Conservation (phyloP, 1,284 basidiomycete genomes). For the Sporisorium graminicola region DNA sequence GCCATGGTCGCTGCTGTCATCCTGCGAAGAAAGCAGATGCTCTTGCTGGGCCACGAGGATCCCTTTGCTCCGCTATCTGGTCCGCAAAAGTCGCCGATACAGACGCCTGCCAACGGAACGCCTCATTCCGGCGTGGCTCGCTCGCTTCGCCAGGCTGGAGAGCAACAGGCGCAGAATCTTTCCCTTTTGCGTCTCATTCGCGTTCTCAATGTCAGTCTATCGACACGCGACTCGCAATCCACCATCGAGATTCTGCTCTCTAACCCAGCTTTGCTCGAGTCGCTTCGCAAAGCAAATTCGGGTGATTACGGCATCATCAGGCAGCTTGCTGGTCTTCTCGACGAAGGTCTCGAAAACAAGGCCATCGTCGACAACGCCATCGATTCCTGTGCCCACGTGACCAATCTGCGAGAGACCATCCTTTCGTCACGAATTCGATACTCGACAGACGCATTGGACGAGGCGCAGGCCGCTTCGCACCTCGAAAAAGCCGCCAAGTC, state of each 20-base stretch:
- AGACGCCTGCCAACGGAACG: conserved; percentile 30
- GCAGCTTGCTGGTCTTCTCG: conserved; percentile 64
- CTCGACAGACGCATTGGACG: conserved; percentile 58
- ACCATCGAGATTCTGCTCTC: conserved; percentile 63
- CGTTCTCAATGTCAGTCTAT: conserved; percentile 82
- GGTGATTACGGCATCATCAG: conserved; percentile 67
- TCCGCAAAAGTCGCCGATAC: conserved; percentile 36
- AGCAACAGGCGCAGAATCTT: conserved; percentile 85
- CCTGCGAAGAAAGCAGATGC: conserved; percentile 85
- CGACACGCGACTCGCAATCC: conserved; percentile 52
- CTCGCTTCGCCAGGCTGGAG: conserved; percentile 64
- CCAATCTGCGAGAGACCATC: conserved; percentile 67
- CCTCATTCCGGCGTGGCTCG: conserved; percentile 49
- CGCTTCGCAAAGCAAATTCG: conserved; percentile 62
- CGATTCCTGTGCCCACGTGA: conserved; percentile 65
- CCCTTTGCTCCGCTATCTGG: conserved; percentile 73
- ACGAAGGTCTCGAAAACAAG: conserved; percentile 65
- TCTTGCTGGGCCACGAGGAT: conserved; percentile 81
- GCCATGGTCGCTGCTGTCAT: conserved; percentile 95
- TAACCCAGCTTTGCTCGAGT: conserved; percentile 61
- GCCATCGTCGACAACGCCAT: conserved; percentile 65
- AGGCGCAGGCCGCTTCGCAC: conserved; percentile 46
- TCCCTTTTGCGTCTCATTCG: conserved; percentile 86
- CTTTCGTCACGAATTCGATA: conserved; percentile 60
- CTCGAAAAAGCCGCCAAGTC: conserved; percentile 66